Percentiles rank a stretch among this genome's conserved stretches.
Conservation (phyloP, 768 basidiomycete genomes). For the Chalciporus chontae region DNA sequence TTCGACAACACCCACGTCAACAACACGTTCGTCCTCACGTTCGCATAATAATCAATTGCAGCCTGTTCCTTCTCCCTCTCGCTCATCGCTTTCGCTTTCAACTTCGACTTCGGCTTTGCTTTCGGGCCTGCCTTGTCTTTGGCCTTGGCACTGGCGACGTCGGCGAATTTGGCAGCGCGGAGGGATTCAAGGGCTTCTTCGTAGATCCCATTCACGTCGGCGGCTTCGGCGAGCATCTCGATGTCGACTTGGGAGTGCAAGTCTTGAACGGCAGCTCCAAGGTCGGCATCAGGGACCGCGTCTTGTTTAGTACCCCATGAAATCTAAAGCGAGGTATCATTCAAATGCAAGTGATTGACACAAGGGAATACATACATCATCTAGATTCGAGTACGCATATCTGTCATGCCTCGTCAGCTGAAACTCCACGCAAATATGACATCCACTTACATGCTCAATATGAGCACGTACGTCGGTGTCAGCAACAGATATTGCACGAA, state of each 20-base stretch:
- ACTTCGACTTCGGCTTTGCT: conserved; percentile 14
- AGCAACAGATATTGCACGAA: conserved; percentile 86
- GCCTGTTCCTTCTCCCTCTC: conserved; percentile 66
- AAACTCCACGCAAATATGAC: not conserved
- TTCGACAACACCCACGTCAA: conserved; percentile 84
- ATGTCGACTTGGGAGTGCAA: conserved; percentile 82
- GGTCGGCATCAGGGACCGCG: conserved; percentile 63
- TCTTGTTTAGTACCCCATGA: conserved; percentile 98
- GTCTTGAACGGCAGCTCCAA: conserved; percentile 82
- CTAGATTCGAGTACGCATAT: conserved; percentile 82
- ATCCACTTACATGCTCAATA: conserved; percentile 65
- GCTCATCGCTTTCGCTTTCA: conserved; percentile 28
- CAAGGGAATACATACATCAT: conserved; percentile 51
- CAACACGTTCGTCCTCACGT: conserved; percentile 79
- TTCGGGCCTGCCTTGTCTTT: conserved; percentile 8
- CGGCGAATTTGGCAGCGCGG: conserved; percentile 47
- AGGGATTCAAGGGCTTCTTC: conserved; percentile 80
- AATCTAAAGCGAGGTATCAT: conserved; percentile 44
- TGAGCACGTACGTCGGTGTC: conserved; percentile 76
- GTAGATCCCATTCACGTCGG: conserved; percentile 80
- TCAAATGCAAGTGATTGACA: conserved; percentile 11
- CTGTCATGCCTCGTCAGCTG: conserved; percentile 38
- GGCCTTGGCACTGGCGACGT: conserved; percentile 2
- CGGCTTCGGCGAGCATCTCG: conserved; percentile 77
- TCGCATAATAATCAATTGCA: conserved; percentile 85